phyloP scores from a whole-genome alignment of 352 stramenopile genomes.

The Phytopythium mirpurense region DNA sequence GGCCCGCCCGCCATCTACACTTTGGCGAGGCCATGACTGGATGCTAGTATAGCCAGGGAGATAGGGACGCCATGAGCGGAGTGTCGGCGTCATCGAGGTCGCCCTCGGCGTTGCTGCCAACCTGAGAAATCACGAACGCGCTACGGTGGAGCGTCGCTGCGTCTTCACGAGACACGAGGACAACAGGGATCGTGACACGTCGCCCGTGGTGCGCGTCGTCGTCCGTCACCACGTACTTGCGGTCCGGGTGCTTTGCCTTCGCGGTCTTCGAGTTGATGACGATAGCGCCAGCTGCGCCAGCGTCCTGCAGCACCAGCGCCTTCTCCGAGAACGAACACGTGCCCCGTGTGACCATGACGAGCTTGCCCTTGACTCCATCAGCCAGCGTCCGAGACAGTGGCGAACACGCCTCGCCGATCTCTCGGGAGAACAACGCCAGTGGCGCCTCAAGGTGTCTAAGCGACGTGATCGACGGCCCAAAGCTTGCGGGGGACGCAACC shows the following conservation, averaged over 20 bases:
- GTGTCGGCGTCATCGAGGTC: constrained; percentile 5
- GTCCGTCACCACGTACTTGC: constrained; percentile 63
- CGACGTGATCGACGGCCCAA: constrained; percentile 43
- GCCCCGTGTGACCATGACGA: constrained; percentile 68
- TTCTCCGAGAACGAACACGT: constrained; percentile 79
- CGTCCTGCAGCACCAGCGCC: constrained; percentile 50
- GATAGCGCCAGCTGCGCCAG: constrained; percentile 52
- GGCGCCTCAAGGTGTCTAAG: constrained; percentile 49
- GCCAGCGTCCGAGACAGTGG: constrained; percentile 17
- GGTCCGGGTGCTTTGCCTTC: constrained; percentile 31
- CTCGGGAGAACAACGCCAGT: constrained; percentile 33
- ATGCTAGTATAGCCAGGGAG: constrained; percentile 51
- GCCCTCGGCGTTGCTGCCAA: constrained; percentile 8
- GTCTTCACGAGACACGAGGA: constrained; percentile 56
- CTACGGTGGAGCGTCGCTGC: constrained; percentile 38
- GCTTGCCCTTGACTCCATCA: constrained; percentile 30
- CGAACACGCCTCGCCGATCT: constrained; percentile 43
- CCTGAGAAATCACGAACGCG: constrained; percentile 7
- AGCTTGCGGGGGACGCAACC: constrained; percentile 57
- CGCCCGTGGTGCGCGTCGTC: constrained; percentile 34
- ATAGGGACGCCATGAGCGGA: constrained; percentile 41
- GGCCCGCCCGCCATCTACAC: not conserved
- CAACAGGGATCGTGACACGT: constrained; percentile 58
- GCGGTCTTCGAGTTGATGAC: constrained; percentile 65
- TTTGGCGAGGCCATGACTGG: not conserved